phyloP scores from a whole-genome alignment of 1,284 basidiomycete species.

The Trametes versicolor region DNA sequence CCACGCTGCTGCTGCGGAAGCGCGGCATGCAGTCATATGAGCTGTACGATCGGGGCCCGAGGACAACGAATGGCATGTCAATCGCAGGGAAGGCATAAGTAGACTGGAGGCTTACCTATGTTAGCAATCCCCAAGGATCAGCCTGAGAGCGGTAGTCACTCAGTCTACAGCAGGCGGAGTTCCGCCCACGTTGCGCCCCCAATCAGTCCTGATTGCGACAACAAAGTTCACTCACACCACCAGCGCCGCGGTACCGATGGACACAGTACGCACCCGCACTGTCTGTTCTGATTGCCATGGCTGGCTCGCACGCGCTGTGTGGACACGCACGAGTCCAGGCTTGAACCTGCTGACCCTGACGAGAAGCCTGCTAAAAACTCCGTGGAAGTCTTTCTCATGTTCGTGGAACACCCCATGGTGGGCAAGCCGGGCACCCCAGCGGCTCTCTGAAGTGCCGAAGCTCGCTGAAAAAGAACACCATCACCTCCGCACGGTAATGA shows the following conservation, averaged over 20 bases:
- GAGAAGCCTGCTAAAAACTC: conserved; percentile 23
- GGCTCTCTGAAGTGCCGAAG: background rate
- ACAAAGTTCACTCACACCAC: background rate
- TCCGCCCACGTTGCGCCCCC: background rate
- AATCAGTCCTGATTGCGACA: conserved; percentile 11
- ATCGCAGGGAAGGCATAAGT: background rate
- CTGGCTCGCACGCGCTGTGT: background rate
- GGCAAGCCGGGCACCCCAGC: conserved; percentile 9
- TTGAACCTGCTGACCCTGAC: conserved; percentile 21
- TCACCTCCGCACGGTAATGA: background rate
- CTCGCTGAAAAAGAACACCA: background rate
- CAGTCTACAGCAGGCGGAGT: background rate
- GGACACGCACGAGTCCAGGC: conserved; percentile 9
- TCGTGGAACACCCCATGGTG: conserved; percentile 14
- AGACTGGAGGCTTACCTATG: conserved; percentile 14
- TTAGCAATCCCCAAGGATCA: conserved; percentile 2
- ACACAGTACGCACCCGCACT: background rate
- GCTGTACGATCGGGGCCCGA: background rate
- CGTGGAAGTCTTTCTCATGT: conserved; percentile 25
- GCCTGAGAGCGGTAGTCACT: background rate
- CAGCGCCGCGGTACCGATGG: conserved; percentile 21
- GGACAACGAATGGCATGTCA: background rate
- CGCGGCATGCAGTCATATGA: background rate
- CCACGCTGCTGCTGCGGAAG: background rate
- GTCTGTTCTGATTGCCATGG: conserved; percentile 13